phyloP scores from a whole-genome alignment of 169 alveolate genomes.

The Plasmodium knowlesi region DNA sequence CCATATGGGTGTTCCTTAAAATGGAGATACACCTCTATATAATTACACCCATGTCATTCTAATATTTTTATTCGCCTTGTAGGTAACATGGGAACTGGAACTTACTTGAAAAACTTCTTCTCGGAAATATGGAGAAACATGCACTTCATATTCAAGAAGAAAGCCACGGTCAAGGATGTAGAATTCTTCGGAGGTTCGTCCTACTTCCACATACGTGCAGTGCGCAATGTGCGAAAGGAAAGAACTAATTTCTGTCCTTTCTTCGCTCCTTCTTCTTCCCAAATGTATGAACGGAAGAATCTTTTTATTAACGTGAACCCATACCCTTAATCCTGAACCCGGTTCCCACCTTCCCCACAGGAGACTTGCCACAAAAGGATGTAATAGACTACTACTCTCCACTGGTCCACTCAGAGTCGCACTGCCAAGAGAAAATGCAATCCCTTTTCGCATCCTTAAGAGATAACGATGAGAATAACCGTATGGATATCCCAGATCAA shows the following conservation, averaged over 20 bases:
- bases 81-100: conserved; percentile 72
- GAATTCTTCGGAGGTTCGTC: conserved; percentile 25
- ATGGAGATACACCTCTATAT: background rate
- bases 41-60: background rate
- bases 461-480: conserved; percentile 22
- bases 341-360: background rate
- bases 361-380: background rate
- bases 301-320: background rate
- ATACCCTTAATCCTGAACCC: too few relatives aligned
- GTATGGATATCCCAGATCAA: conserved; percentile 38
- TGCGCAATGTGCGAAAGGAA: too few relatives aligned
- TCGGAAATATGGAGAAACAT: conserved; percentile 50
- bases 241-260: background rate
- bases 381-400: conserved; percentile 58
- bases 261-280: background rate
- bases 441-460: conserved; percentile 5
- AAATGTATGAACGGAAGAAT: background rate
- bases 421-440: conserved; percentile 44
- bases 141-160: conserved; percentile 10
- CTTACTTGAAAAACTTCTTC: conserved; percentile 45
- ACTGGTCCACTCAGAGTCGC: conserved; percentile 20
- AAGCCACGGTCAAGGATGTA: conserved; percentile 11
- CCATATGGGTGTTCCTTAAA: background rate
- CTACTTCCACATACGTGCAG: background rate
- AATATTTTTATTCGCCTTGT: background rate